Evolutionary conservation across 2,329 filamentous ascomycete genomes (phyloP), one percentile per base, ranked within the genome.

Genomic region (Phialophora chinensis): DNA sequence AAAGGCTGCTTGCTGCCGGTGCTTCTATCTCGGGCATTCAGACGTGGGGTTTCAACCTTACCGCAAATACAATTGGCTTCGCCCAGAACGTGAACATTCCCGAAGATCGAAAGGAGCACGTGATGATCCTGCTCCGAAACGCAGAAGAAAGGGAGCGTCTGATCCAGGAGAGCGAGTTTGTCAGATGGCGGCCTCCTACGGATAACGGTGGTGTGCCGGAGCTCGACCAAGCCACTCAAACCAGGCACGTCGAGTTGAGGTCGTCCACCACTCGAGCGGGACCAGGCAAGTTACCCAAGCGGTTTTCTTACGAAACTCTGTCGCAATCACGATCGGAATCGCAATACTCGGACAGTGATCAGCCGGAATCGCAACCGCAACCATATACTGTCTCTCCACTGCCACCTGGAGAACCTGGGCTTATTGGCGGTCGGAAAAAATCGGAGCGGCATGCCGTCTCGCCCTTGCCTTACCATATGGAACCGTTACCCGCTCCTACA

Each of bases 31-130:
- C 29, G 10, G 53, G 53, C 11, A 55, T 55, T 8, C 53, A 55
- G 29, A 55, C 53, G 1, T 55, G 53, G 53, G 53, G 53, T n/a
- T 55, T 55, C 53, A 55, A 55, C 14, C 53, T 55, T 20, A 35
- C 53, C 29, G 53, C 53, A 17, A 29, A 55, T 31, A 31, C 11
- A 8, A 55, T 35, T n/a, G 53, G 53, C 23, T 55, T 55, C 29
- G 53, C 53, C 35, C 53, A 55, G 29, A 55, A 55, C 17, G 53
- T 55, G 29, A 55, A 14, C 29, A 55, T 55, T 12, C 29, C 53
- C 25, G 53, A 55, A n/a, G 53, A 55, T 29, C 25, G 53, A 10
- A 55, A 55, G 29, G 53, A 55, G 8, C 53, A 55, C 29, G 53
- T 55, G 23, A 55, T 33, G 25, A 35, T 35, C 27, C 29, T 55